Evolutionary conservation across 768 basidiomycete species (phyloP), one percentile per base, ranked within the genome.

Genomic region (Suillus decipiens): DNA sequence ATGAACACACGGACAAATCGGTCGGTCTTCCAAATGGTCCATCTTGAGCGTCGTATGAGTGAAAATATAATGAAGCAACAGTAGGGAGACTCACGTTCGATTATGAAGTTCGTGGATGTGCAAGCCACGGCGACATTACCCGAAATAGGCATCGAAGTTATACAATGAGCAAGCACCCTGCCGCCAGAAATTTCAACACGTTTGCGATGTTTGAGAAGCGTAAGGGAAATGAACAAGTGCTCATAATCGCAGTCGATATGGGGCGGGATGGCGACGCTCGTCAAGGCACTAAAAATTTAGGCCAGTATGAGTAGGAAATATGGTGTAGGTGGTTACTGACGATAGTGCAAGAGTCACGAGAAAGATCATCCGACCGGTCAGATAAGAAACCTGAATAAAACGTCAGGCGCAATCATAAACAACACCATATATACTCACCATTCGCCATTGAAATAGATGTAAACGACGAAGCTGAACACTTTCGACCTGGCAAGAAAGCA

Each of bases 31-130:
- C 33, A 34, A 34, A 34, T 34, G 33, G 33, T 34, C 33, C 33
- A 34, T 34, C 33, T 34, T 34, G 33, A 34, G 33, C 7, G 7
- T 34, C 3, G 33, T 34, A 34, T 34, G 33, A 34, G 33, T 34
- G 33, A 34, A 7, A 34, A 34, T 34, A 8, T 5, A 41, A 37
- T n/a, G n/a, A n/a, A n/a, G n/a, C 24, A 61, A 24, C 41, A 51
- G 10, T 3, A 24, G 37, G 61, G n/a, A 43, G 42, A 43, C 73
- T 61, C 60, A 75, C 74, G 69, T 68, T 60, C 74, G 71, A 75
- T 66, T 66, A 75, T 66, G 51, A 74, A n/a, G 55, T 75, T 75
- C 19, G 57, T 60, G 0, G 73, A 74, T 50, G 57, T 11, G 36
- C 60, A 69, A 28, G 63, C 69, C 1, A 75, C 31, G 22, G 37